phyloP scores from a whole-genome alignment of 2,329 filamentous ascomycete species.

The Alternaria infectoria region DNA sequence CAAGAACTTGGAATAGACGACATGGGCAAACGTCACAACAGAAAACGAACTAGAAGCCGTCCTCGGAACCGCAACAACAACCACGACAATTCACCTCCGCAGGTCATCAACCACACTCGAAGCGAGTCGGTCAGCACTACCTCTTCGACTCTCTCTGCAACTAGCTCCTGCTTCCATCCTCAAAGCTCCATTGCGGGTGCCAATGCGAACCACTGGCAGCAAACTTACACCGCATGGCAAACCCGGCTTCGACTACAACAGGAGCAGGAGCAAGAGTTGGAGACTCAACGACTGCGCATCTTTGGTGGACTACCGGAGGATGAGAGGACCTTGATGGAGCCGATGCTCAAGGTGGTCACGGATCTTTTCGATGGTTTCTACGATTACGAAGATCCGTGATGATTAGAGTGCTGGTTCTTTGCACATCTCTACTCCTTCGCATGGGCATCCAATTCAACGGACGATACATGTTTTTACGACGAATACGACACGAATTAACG shows the following conservation, averaged over 20 bases:
- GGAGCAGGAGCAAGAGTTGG: conserved; percentile 37
- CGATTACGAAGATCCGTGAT: conserved; percentile 54
- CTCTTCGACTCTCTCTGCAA: conserved; percentile 29
- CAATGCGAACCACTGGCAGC: conserved; percentile 43
- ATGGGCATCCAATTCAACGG: not conserved
- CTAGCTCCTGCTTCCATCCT: conserved; percentile 30
- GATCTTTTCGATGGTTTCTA: conserved; percentile 53
- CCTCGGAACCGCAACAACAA: conserved; percentile 47
- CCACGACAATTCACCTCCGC: conserved; percentile 25
- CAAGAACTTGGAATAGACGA: conserved; percentile 5
- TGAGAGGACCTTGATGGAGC: conserved; percentile 51
- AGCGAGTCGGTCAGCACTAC: conserved; percentile 40
- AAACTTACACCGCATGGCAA: conserved; percentile 48
- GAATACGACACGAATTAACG: conserved; percentile 17
- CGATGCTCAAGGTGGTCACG: conserved; percentile 56
- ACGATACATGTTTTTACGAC: not conserved
- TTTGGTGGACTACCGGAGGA: conserved; percentile 54
- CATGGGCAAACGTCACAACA: conserved; percentile 54
- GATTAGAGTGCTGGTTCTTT: conserved; percentile 3
- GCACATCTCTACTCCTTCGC: conserved; percentile 11
- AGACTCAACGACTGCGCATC: conserved; percentile 49
- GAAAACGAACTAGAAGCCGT: conserved; percentile 52
- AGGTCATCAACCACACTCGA: conserved; percentile 33
- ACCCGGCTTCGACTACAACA: conserved; percentile 37
- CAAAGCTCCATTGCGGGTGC: conserved; percentile 20